Evolutionary conservation across 116 monocot species (phyloP).

Genomic region (Papilionanthe hybrid): DNA sequence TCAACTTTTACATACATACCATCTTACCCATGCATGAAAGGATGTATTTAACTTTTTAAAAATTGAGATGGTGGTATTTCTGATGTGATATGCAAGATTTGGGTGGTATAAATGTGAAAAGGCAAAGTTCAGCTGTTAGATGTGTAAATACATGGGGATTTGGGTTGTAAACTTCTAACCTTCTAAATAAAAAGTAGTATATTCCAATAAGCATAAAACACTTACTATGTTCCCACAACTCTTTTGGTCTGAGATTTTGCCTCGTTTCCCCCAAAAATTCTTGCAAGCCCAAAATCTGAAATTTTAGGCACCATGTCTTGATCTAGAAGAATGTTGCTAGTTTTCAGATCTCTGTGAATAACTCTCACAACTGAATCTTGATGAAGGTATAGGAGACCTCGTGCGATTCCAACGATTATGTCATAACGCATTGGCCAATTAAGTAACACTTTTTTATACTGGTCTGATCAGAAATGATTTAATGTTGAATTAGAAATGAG

Average conservation of each 20-base stretch:
- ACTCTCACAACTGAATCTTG: constrained; percentile 24
- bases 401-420: constrained; percentile 27
- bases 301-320: constrained; percentile 27
- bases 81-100: too few species aligned
- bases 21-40: too few species aligned
- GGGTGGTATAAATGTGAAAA: too few species aligned
- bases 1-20: too few species aligned
- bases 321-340: constrained; percentile 25
- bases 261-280: neutral
- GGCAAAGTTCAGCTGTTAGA: too few species aligned
- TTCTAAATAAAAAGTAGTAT: too few species aligned
- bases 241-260: constrained; percentile 4
- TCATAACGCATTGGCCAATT: constrained; percentile 21
- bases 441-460: neutral
- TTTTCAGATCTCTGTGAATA: constrained; percentile 26
- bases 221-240: constrained; percentile 2
- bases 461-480: neutral
- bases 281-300: constrained; percentile 26
- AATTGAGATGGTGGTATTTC: too few species aligned
- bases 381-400: constrained; percentile 34
- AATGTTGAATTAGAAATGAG: too few species aligned
- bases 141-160: too few species aligned
- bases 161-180: too few species aligned
- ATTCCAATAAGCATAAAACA: neutral
- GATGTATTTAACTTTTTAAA: too few species aligned